phyloP scores from a whole-genome alignment of 441 rosid species.

The Euphorbia schlechtendalii region DNA sequence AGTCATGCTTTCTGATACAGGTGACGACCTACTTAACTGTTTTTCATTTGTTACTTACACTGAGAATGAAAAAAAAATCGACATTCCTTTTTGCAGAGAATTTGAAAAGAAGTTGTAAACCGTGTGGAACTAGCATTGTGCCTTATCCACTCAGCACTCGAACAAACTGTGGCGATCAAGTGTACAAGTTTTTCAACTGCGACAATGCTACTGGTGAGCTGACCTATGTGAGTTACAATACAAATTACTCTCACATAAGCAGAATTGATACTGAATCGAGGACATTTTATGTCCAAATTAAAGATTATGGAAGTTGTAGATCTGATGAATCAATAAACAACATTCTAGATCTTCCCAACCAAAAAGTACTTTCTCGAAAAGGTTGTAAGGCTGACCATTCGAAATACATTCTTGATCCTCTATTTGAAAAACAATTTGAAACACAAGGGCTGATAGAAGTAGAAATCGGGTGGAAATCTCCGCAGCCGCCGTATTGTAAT shows the following conservation, averaged over 20 bases:
- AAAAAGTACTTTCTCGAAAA: conserved; percentile 38
- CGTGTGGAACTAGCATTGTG: conserved; percentile 46
- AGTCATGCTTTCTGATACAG: conserved; percentile 37
- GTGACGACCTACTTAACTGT: conserved; percentile 27
- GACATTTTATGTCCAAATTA: conserved; percentile 24
- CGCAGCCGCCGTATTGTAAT: conserved; percentile 46
- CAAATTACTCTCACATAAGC: neutral
- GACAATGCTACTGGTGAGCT: conserved; percentile 40
- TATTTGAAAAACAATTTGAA: conserved; percentile 12
- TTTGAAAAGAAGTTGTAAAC: conserved; percentile 35
- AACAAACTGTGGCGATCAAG: conserved; percentile 48
- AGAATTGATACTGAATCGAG: neutral
- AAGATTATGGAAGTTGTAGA: conserved; percentile 28
- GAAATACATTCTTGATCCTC: neutral
- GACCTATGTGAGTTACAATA: conserved; percentile 9
- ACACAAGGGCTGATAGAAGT: conserved; percentile 34
- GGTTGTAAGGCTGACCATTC: conserved; percentile 26
- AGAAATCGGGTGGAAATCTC: conserved; percentile 55
- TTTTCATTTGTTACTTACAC: neutral
- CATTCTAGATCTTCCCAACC: conserved; percentile 23
- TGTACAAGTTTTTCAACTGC: conserved; percentile 44
- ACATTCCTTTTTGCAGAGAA: conserved; percentile 29
- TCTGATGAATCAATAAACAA: conserved; percentile 17
- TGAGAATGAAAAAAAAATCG: no score
- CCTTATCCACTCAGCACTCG: conserved; percentile 69